Evolutionary conservation across 2,329 filamentous ascomycete species (phyloP).

Genomic region (Chaetoscypha palmicola): DNA sequence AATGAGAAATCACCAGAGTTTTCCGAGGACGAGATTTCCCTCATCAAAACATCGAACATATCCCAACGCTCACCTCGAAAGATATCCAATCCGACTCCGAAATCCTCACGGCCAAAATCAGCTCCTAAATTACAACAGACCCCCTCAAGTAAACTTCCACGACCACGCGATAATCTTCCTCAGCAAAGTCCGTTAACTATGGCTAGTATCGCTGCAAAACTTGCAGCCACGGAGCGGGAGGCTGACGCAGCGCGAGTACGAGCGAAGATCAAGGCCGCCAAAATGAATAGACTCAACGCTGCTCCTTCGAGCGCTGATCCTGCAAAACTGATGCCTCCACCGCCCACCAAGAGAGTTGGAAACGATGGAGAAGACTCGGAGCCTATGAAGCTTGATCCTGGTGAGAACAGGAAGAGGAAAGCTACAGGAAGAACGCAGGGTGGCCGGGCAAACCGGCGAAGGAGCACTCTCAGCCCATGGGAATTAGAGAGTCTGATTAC

Average conservation of each 20-base stretch:
- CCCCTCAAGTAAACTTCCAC: slow-evolving; percentile 24
- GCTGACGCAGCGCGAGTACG: slow-evolving; percentile 56
- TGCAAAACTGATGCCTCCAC: slow-evolving; percentile 29
- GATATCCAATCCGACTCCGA: slow-evolving; percentile 10
- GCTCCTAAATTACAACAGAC: slow-evolving; percentile 21
- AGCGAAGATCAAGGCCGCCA: slow-evolving; percentile 53
- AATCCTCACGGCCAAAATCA: slow-evolving; percentile 1
- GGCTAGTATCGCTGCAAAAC: slow-evolving; percentile 55
- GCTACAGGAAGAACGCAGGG: slow-evolving; percentile 28
- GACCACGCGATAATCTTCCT: slow-evolving; percentile 24
- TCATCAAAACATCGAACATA: slow-evolving; percentile 18
- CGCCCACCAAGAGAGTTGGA: slow-evolving; percentile 12
- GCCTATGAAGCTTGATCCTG: slow-evolving; percentile 9
- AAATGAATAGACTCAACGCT: slow-evolving; percentile 26
- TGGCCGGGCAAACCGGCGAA: slow-evolving; percentile 50
- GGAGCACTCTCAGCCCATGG: slow-evolving; percentile 69
- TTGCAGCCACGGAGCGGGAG: slow-evolving; percentile 56
- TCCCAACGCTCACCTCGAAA: slow-evolving; percentile 10
- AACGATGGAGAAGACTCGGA: slow-evolving; percentile 11
- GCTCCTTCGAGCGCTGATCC: slow-evolving; percentile 8
- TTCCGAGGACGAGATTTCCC: slow-evolving; percentile 19
- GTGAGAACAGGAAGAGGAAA: slow-evolving; percentile 34
- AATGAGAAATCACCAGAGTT: slow-evolving; percentile 10
- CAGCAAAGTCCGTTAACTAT: slow-evolving; percentile 54
- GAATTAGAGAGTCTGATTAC: slow-evolving; percentile 62